Base-by-base conservation (phyloP, 306 rosid species). In the Citrullus mucosospermus region DNA sequence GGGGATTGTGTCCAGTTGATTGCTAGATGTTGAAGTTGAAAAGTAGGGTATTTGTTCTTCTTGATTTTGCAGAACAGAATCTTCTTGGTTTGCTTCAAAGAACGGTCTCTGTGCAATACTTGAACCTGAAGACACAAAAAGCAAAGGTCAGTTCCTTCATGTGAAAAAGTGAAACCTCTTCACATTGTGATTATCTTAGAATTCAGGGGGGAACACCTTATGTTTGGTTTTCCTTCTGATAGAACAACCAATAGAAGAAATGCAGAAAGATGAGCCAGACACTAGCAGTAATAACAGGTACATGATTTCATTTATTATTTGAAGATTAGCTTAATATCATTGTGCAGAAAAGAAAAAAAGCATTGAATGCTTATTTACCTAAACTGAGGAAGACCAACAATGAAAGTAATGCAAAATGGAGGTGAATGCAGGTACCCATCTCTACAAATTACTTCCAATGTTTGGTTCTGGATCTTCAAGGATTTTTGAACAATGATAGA, bases 1-100 rank as follows among this genome's bases (percentile, higher is more conserved):
- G 53, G 97, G 99, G 79, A 92, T 84, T 5, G 88, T 65, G 78
- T 91, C 99, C 70, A 81, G 70, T 83, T 91, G 85, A 20, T 84
- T 38, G 9, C 76, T 73, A 41, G 75, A 85, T 78, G 82, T 82
- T 34, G 86, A 83, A 81, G 89, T 74, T 77, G 97, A 81, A 80
- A 41, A 68, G 32, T 84, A 86, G 67, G 77, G 82, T 58, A 87
- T 77, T 76, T 41, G 81, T 39, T 89, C 82, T 78, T 88, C 91
- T 79, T 89, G 84, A 77, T 77, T 78, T 79, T 79, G 66, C 30
- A 60, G 50, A 80, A 18, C 72, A 72, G n/a, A 82, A 58, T 79
- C 65, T 25, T 32, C 78, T 55, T 39, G 81, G 80, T 59, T 85
- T 82, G 78, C 88, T 80, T 41, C 53, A 39, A 76, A 44, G 61